phyloP scores from a whole-genome alignment of 2,329 filamentous ascomycete species.

The Exophiala sp. region DNA sequence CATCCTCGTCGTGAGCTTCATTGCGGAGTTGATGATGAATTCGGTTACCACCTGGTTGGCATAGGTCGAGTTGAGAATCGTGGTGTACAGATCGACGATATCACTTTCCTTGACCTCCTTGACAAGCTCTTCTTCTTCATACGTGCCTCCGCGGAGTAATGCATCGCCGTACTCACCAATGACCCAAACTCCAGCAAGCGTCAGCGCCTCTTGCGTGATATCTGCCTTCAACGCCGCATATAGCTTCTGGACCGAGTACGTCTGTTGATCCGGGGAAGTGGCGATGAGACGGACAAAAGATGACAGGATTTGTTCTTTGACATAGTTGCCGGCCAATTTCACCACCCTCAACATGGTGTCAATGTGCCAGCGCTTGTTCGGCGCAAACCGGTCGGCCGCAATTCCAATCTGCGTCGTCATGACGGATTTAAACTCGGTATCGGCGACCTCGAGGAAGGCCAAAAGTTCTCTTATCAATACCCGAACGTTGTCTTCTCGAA shows the following conservation, averaged over 20 bases:
- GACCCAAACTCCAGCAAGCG: constrained; percentile 89
- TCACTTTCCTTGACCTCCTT: constrained; percentile 78
- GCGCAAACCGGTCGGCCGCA: constrained; percentile 89
- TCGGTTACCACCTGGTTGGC: constrained; percentile 85
- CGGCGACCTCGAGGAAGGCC: constrained; percentile 91
- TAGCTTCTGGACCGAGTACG: constrained; percentile 92
- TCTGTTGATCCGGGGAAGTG: constrained; percentile 88
- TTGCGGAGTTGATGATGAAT: constrained; percentile 89
- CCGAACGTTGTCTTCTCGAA: constrained; percentile 93
- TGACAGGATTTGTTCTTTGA: constrained; percentile 95
- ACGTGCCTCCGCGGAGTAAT: constrained; percentile 80
- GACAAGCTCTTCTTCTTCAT: constrained; percentile 88
- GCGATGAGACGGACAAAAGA: constrained; percentile 95
- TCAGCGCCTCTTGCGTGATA: constrained; percentile 94
- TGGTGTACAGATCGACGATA: constrained; percentile 84
- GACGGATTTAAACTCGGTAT: constrained; percentile 96
- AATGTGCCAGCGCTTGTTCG: constrained; percentile 97
- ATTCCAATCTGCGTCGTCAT: constrained; percentile 99
- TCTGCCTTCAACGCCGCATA: constrained; percentile 89
- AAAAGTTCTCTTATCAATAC: constrained; percentile 88
- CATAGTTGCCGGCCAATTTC: constrained; percentile 89
- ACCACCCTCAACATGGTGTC: constrained; percentile 95
- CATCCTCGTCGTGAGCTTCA: constrained; percentile 89
- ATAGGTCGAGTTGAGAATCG: constrained; percentile 91
- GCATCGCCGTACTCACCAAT: constrained; percentile 95